Evolutionary conservation across 2,329 filamentous ascomycete species (phyloP).

Genomic region (Emmonsiellopsis sp.): DNA sequence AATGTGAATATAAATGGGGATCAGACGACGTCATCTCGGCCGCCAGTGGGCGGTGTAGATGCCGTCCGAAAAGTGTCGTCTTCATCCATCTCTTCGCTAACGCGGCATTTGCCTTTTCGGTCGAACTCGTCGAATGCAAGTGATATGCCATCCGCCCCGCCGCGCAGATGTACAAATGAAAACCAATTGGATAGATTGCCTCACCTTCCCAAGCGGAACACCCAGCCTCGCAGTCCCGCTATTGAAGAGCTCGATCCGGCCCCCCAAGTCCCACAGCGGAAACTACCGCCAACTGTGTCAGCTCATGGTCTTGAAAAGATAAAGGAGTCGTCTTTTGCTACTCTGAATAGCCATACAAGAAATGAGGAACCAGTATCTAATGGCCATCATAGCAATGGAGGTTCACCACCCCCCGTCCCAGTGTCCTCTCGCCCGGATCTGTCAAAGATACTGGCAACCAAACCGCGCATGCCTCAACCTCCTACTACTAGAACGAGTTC

Average conservation of each 20-base stretch:
- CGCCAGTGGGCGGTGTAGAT: neutral
- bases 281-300: conserved; percentile 25
- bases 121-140: neutral
- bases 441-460: conserved; percentile 44
- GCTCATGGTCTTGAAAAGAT: conserved; percentile 25
- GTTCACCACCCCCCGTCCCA: conserved; percentile 42
- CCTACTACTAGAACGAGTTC: neutral
- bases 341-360: conserved; percentile 8
- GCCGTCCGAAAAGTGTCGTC: neutral
- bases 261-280: conserved; percentile 12
- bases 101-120: neutral
- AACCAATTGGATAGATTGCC: neutral
- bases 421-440: conserved; percentile 49
- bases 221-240: conserved; percentile 7
- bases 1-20: conserved; percentile 18
- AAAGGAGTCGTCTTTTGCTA: conserved; percentile 38
- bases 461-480: conserved; percentile 25
- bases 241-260: conserved; percentile 7
- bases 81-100: neutral
- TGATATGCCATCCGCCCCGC: neutral
- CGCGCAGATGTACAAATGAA: neutral
- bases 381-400: conserved; percentile 9
- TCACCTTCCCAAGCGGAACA: conserved; percentile 6
- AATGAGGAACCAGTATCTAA: conserved; percentile 11
- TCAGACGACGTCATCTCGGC: conserved; percentile 4